Conservation (phyloP, 176 grass and related monocot genomes). For the Oryza glaberrima region DNA sequence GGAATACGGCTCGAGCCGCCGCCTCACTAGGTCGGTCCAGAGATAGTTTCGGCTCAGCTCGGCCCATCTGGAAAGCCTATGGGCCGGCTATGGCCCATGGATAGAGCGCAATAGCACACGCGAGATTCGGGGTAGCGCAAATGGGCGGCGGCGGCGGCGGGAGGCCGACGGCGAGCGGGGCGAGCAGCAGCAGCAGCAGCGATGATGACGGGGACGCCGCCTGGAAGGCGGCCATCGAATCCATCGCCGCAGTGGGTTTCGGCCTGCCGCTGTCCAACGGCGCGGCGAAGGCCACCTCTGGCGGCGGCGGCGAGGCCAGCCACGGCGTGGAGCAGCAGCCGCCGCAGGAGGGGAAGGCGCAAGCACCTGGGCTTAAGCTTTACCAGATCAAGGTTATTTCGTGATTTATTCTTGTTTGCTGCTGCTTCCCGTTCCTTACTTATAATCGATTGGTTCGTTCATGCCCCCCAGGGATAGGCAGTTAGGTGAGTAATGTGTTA, state of each 20-base stretch:
- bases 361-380: constrained; percentile 69
- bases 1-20: constrained; percentile 29
- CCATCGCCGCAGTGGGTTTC: constrained; percentile 56
- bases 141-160: constrained; percentile 40
- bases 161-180: constrained; percentile 43
- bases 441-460: neutral
- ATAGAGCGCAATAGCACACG: neutral
- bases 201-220: constrained; percentile 82
- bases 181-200: constrained; percentile 61
- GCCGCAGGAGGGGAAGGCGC: constrained; percentile 32
- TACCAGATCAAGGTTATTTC: constrained; percentile 87
- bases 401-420: neutral
- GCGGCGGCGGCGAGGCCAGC: constrained; percentile 21
- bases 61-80: neutral
- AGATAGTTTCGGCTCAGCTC: neutral
- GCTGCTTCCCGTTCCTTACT: neutral
- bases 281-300: constrained; percentile 29
- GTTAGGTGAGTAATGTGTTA: neutral
- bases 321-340: constrained; percentile 29
- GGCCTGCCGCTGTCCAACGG: constrained; percentile 49
- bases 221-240: constrained; percentile 84
- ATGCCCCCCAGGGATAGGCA: neutral
- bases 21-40: constrained; percentile 17
- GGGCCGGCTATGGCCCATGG: constrained; percentile 6
- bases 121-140: constrained; percentile 17